Conservation (phyloP, 2,329 filamentous ascomycete genomes). For the Botrytis deweyae region DNA sequence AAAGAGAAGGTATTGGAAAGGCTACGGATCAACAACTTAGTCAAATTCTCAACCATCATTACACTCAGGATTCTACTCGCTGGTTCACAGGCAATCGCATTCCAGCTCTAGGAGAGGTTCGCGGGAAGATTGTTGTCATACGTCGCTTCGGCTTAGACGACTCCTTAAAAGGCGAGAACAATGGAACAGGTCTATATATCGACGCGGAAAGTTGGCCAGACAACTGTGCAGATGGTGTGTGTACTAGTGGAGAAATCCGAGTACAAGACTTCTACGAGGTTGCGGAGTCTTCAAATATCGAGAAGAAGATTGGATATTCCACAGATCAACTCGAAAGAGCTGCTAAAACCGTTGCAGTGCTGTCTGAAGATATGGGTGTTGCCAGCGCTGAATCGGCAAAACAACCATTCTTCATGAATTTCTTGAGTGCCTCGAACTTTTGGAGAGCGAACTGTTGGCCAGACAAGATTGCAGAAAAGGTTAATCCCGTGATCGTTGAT, state of each 20-base stretch:
- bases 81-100: constrained; percentile 81
- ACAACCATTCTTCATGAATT: constrained; percentile 80
- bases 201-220: constrained; percentile 75
- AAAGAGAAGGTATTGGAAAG: constrained; percentile 83
- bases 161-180: constrained; percentile 50
- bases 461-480: constrained; percentile 80
- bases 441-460: constrained; percentile 93
- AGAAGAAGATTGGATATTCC: constrained; percentile 74
- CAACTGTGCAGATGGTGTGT: constrained; percentile 76
- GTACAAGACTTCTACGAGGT: constrained; percentile 97
- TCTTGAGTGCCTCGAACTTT: constrained; percentile 88
- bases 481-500: constrained; percentile 74
- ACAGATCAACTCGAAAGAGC: constrained; percentile 76
- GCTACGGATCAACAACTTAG: constrained; percentile 77
- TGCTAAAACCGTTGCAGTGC: constrained; percentile 50
- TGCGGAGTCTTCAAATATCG: constrained; percentile 69
- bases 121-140: constrained; percentile 81
- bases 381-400: constrained; percentile 29
- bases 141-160: constrained; percentile 73
- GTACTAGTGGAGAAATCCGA: constrained; percentile 69
- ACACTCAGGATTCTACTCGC: constrained; percentile 56
- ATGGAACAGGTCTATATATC: constrained; percentile 55
- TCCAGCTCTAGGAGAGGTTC: constrained; percentile 73
- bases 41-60: constrained; percentile 70
- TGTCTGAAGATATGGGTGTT: constrained; percentile 43